A percentile compares a stretch with the other conserved stretches of the same genome.
Conservation (phyloP, 2,329 filamentous ascomycete genomes). For the Exophiala alcalophila region DNA sequence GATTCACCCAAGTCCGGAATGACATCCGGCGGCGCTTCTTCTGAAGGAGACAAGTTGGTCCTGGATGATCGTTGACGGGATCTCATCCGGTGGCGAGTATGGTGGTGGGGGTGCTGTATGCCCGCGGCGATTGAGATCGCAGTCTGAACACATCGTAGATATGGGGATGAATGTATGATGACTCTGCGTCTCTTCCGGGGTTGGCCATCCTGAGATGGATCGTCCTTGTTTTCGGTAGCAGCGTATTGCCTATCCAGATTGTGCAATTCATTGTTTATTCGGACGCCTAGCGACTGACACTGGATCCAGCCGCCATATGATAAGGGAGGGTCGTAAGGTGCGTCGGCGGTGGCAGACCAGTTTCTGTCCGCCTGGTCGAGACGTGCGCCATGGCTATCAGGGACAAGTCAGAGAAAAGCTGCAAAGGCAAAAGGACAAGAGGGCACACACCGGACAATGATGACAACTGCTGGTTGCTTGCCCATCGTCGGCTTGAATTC, state of each 20-base stretch:
- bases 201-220: slow-evolving; percentile 18
- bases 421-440: neutral
- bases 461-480: slow-evolving; percentile 42
- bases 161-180: slow-evolving; percentile 90
- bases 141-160: slow-evolving; percentile 87
- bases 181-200: slow-evolving; percentile 57
- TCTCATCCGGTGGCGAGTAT: slow-evolving; percentile 27
- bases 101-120: slow-evolving; percentile 54
- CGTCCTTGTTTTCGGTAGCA: slow-evolving; percentile 12
- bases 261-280: slow-evolving; percentile 72
- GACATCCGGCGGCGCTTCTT: slow-evolving; percentile 28
- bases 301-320: slow-evolving; percentile 95
- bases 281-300: slow-evolving; percentile 72
- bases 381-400: slow-evolving; percentile 78
- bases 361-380: slow-evolving; percentile 91
- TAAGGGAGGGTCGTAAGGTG: slow-evolving; percentile 91
- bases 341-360: slow-evolving; percentile 90
- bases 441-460: slow-evolving; percentile 41
- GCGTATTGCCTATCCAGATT: slow-evolving; percentile 43
- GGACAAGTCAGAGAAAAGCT: slow-evolving; percentile 2
- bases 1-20: slow-evolving; percentile 20
- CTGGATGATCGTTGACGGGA: slow-evolving; percentile 26
- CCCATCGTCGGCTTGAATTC: no score
- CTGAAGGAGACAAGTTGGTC: slow-evolving; percentile 13
- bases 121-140: slow-evolving; percentile 84